Base-by-base conservation (phyloP, 306 rosid genomes). In the Sesbania bispinosa region DNA sequence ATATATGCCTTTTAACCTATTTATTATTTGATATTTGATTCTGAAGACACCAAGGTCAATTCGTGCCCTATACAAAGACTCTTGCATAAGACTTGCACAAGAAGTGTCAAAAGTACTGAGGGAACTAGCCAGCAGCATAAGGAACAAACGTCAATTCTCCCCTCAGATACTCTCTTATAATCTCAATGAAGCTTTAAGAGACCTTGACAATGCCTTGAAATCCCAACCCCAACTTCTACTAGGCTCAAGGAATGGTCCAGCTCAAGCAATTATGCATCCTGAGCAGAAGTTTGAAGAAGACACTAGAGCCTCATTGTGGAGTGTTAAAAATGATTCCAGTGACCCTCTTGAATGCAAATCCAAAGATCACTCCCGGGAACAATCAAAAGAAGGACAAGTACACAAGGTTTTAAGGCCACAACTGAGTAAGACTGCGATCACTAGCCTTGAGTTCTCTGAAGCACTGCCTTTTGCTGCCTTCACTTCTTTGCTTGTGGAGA, bases 381-480 rank as follows among this genome's bases (percentile, higher is more conserved):
- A 47, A 10, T 0, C 45, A 33, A 87, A 74, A 80, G 87, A 79
- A 9, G 80, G 29, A 52, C 59, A 27, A n/a, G 14, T 61, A 4
- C 79, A 84, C 55, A 81, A 79, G 76, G 78, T 67, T 20, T 53
- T 89, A 59, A 88, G 95, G 85, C 86, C 89, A 30, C 96, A 88
- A 46, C 48, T 83, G 65, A 92, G 96, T 71, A 88, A 77, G 69
- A 75, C 60, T 15, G 88, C 81, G 0, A 83, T 80, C 71, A 83
- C 83, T 10, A 72, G 88, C 87, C 81, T 92, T 1, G 89, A 88
- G 46, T 89, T 92, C 85, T 89, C 96, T 21, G 96, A 92, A 54
- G 95, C 90, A 55, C 81, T 89, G 21, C 98, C 98, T 0, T 80
- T 92, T 75, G 96, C 96, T 32, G 92, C 96, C 35, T 92, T 92